These are phyloP conservation scores for Cladosporium phlei DNA, from an alignment of 2,329 filamentous ascomycete species.

Conservation along the genomic window DNA sequence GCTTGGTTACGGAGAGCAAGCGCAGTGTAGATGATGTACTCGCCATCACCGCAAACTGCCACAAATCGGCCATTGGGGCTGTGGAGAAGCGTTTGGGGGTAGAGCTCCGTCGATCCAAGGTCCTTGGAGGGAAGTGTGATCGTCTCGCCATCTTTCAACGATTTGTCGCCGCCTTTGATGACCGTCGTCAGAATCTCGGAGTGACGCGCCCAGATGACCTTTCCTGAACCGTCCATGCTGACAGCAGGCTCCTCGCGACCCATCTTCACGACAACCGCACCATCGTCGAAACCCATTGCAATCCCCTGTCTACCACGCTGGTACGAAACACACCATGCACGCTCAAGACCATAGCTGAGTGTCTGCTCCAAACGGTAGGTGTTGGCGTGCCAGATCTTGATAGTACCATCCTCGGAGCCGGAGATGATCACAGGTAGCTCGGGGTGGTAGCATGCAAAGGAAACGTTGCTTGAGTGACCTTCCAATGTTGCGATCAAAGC, in stretches of 20 bases:
- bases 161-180: slow-evolving; percentile 84
- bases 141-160: slow-evolving; percentile 80
- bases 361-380: slow-evolving; percentile 96
- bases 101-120: slow-evolving; percentile 91
- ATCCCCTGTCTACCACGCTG: slow-evolving; percentile 92
- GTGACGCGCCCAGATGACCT: slow-evolving; percentile 92
- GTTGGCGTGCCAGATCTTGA: slow-evolving; percentile 98
- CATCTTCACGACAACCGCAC: slow-evolving; percentile 95
- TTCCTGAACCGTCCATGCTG: slow-evolving; percentile 93
- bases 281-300: slow-evolving; percentile 94
- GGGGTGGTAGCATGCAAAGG: slow-evolving; percentile 95
- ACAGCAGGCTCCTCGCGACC: slow-evolving; percentile 95
- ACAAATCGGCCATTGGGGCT: slow-evolving; percentile 94
- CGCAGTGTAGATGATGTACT: slow-evolving; percentile 98
- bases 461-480: slow-evolving; percentile 96
- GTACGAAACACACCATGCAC: slow-evolving; percentile 96
- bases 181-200: slow-evolving; percentile 93
- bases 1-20: slow-evolving; percentile 96
- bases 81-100: slow-evolving; percentile 88
- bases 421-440: slow-evolving; percentile 96
- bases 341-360: slow-evolving; percentile 89
- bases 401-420: slow-evolving; percentile 92
- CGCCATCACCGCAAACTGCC: slow-evolving; percentile 87
- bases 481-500: slow-evolving; percentile 93
- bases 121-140: slow-evolving; percentile 89